These are phyloP conservation scores for Ophioceras dolichostomum DNA, from an alignment of 2,329 filamentous ascomycete genomes.

Conservation along the genomic window DNA sequence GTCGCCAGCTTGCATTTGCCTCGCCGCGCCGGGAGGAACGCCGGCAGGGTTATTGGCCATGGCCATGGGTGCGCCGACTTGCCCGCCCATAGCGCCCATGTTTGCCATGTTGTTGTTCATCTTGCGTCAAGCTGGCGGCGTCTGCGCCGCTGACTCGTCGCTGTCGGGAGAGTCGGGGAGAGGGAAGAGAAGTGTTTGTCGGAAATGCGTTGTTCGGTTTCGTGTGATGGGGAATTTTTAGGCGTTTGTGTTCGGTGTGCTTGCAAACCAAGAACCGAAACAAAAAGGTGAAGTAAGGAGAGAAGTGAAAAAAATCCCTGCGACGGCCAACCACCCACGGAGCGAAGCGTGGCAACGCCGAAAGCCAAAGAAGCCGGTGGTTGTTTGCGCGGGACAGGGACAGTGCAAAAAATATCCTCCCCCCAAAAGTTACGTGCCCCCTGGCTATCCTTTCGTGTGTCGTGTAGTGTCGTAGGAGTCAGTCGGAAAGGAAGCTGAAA, in stretches of 20 bases:
- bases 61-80: constrained; percentile 49
- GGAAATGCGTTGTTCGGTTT: no score
- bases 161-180: no score
- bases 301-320: not conserved
- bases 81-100: constrained; percentile 58
- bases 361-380: not conserved
- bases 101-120: constrained; percentile 60
- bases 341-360: not conserved
- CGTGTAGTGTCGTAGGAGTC: no score
- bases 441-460: no score
- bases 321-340: not conserved
- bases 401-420: not conserved
- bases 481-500: no score
- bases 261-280: no score
- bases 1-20: constrained; percentile 30
- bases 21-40: constrained; percentile 19
- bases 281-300: no score
- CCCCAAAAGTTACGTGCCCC: no score
- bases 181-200: no score
- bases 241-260: no score
- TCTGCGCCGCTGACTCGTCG: not conserved
- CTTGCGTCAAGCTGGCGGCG: constrained; percentile 6
- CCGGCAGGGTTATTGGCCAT: constrained; percentile 52
- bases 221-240: no score
- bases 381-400: not conserved